phyloP scores from a whole-genome alignment of 2,329 filamentous ascomycete genomes.

The Fusarium sp. region DNA sequence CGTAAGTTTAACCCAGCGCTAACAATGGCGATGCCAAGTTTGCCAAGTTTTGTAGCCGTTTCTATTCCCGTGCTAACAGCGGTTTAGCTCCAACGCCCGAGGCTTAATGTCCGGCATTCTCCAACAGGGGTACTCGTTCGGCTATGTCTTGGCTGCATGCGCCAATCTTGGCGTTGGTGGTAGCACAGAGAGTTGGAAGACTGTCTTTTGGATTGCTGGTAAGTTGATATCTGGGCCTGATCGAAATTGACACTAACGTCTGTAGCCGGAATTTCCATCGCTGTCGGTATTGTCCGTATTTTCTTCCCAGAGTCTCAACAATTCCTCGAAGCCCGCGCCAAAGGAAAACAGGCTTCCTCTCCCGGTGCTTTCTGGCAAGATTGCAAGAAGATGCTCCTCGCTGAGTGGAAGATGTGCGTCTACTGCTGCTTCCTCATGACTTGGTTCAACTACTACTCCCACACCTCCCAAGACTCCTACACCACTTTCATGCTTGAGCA shows the following conservation, averaged over 20 bases:
- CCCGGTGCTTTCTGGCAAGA: slow-evolving; percentile 74
- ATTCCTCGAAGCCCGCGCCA: slow-evolving; percentile 76
- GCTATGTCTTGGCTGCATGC: slow-evolving; percentile 82
- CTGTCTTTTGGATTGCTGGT: slow-evolving; percentile 77
- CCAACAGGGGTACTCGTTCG: slow-evolving; percentile 84
- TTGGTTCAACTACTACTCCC: slow-evolving; percentile 80
- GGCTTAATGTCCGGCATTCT: slow-evolving; percentile 86
- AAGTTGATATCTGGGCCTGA: neutral
- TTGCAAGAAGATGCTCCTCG: slow-evolving; percentile 73
- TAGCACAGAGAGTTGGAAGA: slow-evolving; percentile 75
- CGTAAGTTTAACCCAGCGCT: slow-evolving; percentile 58
- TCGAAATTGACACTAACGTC: neutral
- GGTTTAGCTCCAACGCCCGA: slow-evolving; percentile 68
- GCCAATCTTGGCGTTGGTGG: slow-evolving; percentile 80
- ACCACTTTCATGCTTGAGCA: slow-evolving; percentile 82
- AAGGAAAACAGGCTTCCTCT: slow-evolving; percentile 62
- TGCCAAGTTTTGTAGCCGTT: slow-evolving; percentile 34
- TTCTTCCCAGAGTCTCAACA: slow-evolving; percentile 80
- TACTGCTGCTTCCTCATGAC: slow-evolving; percentile 86
- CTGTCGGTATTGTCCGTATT: slow-evolving; percentile 74
- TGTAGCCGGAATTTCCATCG: slow-evolving; percentile 72
- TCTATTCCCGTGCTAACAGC: slow-evolving; percentile 39
- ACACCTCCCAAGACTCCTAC: slow-evolving; percentile 84
- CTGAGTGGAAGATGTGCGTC: slow-evolving; percentile 81
- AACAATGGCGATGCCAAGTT: neutral